A percentile compares a stretch with the other conserved stretches of the same genome.
phyloP scores from a whole-genome alignment of 129 eudicot species.

The Saposhnikovia divaricata region DNA sequence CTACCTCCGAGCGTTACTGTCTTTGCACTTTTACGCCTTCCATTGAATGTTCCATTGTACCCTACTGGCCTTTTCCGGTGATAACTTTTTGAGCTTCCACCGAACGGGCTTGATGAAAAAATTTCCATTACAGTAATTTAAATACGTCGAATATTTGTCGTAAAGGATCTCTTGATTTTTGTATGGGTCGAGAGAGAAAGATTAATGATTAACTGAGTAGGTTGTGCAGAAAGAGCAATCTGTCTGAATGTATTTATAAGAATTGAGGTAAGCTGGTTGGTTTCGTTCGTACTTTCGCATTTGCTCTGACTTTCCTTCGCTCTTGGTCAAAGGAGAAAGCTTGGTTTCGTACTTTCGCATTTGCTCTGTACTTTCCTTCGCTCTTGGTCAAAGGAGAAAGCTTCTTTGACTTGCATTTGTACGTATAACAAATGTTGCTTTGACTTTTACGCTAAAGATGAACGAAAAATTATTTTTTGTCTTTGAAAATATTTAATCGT shows the following conservation, averaged over 20 bases:
- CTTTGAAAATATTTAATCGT: too few relatives aligned
- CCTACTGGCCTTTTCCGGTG: neutral
- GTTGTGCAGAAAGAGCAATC: neutral
- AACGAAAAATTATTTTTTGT: too few relatives aligned
- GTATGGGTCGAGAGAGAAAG: neutral
- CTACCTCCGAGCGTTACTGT: slow-evolving; percentile 25
- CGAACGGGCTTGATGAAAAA: neutral
- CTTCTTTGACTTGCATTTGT: neutral
- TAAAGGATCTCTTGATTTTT: neutral
- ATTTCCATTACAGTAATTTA: neutral
- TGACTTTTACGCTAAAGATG: neutral
- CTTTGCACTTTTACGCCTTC: slow-evolving; percentile 16
- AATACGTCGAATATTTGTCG: neutral
- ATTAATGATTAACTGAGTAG: neutral
- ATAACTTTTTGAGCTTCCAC: neutral
- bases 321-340: neutral
- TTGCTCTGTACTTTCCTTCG: neutral
- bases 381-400: neutral
- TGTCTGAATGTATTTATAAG: neutral
- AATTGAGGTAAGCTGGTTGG: neutral
- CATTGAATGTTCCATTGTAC: neutral
- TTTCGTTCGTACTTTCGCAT: neutral
- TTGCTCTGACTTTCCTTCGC: neutral
- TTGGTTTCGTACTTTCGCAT: neutral
- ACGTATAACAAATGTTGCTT: neutral